phyloP scores from a whole-genome alignment of 192 early-diverging fungal species.

The Backusella macrospora region DNA sequence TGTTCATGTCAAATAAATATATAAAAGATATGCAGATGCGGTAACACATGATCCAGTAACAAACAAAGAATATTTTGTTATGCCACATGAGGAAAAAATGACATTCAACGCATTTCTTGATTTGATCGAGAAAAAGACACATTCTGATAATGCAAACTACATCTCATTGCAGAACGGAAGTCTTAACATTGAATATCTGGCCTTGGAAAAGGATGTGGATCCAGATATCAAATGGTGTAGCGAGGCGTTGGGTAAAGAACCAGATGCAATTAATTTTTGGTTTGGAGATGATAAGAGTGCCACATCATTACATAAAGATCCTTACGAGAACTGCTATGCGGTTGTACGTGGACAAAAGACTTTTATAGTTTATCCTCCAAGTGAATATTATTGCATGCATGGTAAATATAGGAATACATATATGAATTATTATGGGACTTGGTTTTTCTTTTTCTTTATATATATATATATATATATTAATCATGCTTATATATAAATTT shows the following conservation, averaged over 20 bases:
- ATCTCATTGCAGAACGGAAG: slow-evolving; percentile 58
- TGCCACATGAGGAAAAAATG: slow-evolving; percentile 54
- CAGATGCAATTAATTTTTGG: slow-evolving; percentile 60
- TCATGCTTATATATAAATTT: too few species aligned
- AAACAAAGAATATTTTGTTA: slow-evolving; percentile 47
- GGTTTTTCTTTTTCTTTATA: not conserved
- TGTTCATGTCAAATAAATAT: not conserved
- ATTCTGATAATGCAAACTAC: slow-evolving; percentile 41
- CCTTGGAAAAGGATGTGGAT: slow-evolving; percentile 44
- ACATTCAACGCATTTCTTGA: slow-evolving; percentile 46
- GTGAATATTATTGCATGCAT: slow-evolving; percentile 53
- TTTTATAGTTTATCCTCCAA: slow-evolving; percentile 51
- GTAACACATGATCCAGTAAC: slow-evolving; percentile 41
- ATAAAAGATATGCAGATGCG: slow-evolving; percentile 49
- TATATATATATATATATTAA: not conserved
- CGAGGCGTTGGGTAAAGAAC: slow-evolving; percentile 45
- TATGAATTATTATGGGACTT: not conserved
- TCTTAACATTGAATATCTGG: slow-evolving; percentile 45
- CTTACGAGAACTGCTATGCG: slow-evolving; percentile 58
- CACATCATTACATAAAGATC: slow-evolving; percentile 56
- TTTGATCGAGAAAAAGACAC: slow-evolving; percentile 32
- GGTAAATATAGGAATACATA: slow-evolving; percentile 32
- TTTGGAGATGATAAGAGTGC: slow-evolving; percentile 49
- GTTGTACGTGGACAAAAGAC: slow-evolving; percentile 52
- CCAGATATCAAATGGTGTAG: slow-evolving; percentile 45